Conservation (phyloP, 108 stramenopile species). For the Conticribra guillardii region DNA sequence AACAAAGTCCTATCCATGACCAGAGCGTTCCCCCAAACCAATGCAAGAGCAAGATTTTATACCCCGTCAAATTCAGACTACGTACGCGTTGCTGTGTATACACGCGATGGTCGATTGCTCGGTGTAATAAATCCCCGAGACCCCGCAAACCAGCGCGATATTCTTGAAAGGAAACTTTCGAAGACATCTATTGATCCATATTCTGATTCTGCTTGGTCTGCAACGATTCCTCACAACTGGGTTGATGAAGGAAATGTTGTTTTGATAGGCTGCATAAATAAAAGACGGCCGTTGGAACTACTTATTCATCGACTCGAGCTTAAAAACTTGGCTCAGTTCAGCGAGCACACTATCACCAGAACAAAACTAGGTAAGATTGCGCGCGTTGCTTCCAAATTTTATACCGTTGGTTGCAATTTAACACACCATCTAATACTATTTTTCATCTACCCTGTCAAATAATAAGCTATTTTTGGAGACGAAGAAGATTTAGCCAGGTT, state of each 20-base stretch:
- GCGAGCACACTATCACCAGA: conserved; percentile 30
- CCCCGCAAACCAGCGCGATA: conserved; percentile 7
- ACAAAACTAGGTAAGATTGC: neutral
- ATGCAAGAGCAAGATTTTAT: conserved; percentile 7
- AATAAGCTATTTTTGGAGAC: neutral
- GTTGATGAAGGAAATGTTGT: conserved; percentile 18
- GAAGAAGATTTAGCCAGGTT: neutral
- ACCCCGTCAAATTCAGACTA: conserved; percentile 2
- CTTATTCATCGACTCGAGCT: conserved; percentile 20
- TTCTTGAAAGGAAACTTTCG: conserved; percentile 16
- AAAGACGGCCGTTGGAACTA: neutral
- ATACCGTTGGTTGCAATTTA: no score
- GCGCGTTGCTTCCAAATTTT: no score
- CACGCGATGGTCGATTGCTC: conserved; percentile 9
- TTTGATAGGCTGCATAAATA: conserved; percentile 17
- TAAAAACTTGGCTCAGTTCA: conserved; percentile 2
- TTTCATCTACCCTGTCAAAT: neutral
- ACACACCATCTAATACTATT: no score
- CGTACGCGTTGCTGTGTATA: conserved; percentile 24
- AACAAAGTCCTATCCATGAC: neutral
- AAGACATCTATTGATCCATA: neutral
- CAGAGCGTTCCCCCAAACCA: neutral
- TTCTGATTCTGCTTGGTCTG: conserved; percentile 12
- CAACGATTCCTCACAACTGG: conserved; percentile 20
- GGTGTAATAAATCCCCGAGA: conserved; percentile 20